Percentiles rank a stretch among this genome's conserved stretches.
Evolutionary conservation across 2,329 filamentous ascomycete species (phyloP).

Genomic region (Alternaria consortialis): DNA sequence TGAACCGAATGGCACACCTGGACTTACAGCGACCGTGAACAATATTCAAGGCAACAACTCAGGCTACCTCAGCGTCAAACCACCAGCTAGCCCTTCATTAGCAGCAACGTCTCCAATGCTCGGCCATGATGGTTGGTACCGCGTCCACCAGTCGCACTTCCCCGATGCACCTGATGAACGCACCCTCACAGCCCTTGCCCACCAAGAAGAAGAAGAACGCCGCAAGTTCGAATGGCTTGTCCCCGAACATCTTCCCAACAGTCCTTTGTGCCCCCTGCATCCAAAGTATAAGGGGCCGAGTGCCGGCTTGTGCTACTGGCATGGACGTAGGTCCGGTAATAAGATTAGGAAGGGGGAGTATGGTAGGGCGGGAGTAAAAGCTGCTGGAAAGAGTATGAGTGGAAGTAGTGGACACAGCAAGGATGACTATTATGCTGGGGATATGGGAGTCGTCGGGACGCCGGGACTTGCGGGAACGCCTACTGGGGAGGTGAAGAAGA

Average conservation of each 20-base stretch:
- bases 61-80: conserved; percentile 21
- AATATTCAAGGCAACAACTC: neutral
- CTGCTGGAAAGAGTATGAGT: conserved; percentile 1
- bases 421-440: conserved; percentile 3
- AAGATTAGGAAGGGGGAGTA: conserved; percentile 15
- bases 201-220: conserved; percentile 35
- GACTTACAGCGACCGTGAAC: neutral
- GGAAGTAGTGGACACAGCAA: neutral
- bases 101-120: conserved; percentile 2
- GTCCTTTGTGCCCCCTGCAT: conserved; percentile 56
- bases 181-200: conserved; percentile 12
- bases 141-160: conserved; percentile 14
- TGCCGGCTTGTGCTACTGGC: conserved; percentile 54
- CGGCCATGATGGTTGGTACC: conserved; percentile 26
- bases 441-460: neutral
- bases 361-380: conserved; percentile 11
- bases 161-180: conserved; percentile 12
- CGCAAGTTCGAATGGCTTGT: conserved; percentile 52
- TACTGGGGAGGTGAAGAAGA: conserved; percentile 19
- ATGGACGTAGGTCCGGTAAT: conserved; percentile 48
- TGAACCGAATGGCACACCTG: conserved; percentile 7
- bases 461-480: conserved; percentile 4
- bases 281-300: conserved; percentile 51
- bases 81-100: neutral
- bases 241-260: conserved; percentile 56